Evolutionary conservation across 176 grass and related monocot species (phyloP), one percentile per base, ranked within the genome.

Genomic region (Zea mays): DNA sequence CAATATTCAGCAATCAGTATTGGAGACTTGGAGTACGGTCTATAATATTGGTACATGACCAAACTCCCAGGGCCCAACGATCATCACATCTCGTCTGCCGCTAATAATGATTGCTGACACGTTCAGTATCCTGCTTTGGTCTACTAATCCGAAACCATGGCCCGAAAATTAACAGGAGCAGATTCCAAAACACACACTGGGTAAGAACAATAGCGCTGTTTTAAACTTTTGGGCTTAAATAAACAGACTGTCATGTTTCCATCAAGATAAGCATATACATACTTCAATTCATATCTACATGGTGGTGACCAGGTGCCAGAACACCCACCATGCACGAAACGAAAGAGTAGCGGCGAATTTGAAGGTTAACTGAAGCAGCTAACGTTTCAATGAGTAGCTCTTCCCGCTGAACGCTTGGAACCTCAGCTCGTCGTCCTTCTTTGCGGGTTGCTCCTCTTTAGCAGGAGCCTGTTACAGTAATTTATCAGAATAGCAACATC

Each of bases 331-430:
- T 17, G 65, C 50, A 56, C 64, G 65, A 75, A 8, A 33, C 11
- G 16, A 55, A 5, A 39, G 35, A 52, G 48, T 34, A 47, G 44
- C 44, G 3, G 16, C 8, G 10, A 10, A 45, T 84, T 68, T 56
- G 27, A 38, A 68, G 39, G 64, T 41, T 33, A 61, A 11, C 27
- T 37, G 16, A 50, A 47, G 6, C 39, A 66, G 50, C 80, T 88
- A 89, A 47, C 72, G 82, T 83, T 88, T 95, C 77, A 95, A 90
- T 21, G 92, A 90, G 77, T 90, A 92, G 50, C 85, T 90, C 74
- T 92, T 94, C 27, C 89, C 96, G 33, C 55, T 85, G 89, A 98
- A 98, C 6, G 83, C 83, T 68, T 88, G 80, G 74, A 98, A 95
- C 65, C 90, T 98, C 0, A 52, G 55, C 16, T 97, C 89, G 37